Conservation (phyloP, 2,329 filamentous ascomycete species). For the Fusarium tricinctum region DNA sequence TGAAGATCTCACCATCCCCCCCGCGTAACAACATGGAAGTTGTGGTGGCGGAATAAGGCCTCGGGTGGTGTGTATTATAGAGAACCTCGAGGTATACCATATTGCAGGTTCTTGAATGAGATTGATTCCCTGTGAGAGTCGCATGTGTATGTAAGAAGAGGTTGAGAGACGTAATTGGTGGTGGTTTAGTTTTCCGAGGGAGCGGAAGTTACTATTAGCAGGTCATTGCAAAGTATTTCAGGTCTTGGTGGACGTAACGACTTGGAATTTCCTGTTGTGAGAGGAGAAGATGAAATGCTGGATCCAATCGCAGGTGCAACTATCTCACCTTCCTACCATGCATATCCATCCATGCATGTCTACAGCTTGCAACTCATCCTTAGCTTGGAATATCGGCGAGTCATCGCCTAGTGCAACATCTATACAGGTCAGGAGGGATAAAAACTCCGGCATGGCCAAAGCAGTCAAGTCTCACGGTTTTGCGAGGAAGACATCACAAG, state of each 20-base stretch:
- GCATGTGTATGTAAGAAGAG: background rate
- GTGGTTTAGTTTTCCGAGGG: background rate
- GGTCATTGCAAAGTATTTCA: background rate
- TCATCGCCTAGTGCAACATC: constrained; percentile 16
- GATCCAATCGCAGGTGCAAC: constrained; percentile 25
- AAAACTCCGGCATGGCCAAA: constrained; percentile 19
- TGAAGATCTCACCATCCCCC: constrained; percentile 24
- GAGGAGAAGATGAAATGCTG: constrained; percentile 20
- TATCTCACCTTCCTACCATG: constrained; percentile 21
- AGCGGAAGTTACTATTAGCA: background rate
- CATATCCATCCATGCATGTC: constrained; percentile 24
- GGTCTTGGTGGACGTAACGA: constrained; percentile 1
- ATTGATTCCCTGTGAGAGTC: constrained; percentile 2
- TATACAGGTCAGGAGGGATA: constrained; percentile 21
- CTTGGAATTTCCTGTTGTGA: constrained; percentile 27
- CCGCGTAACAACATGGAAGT: background rate
- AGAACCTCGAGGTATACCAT: constrained; percentile 4
- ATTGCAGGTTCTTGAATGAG: background rate
- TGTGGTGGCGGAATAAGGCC: background rate
- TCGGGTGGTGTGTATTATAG: constrained; percentile 12
- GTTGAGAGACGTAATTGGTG: background rate
- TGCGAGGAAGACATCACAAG: constrained; percentile 8
- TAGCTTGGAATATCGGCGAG: constrained; percentile 7
- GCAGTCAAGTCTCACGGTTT: constrained; percentile 8
- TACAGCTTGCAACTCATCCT: constrained; percentile 12